Evolutionary conservation across 768 basidiomycete genomes (phyloP), one percentile per base, ranked within the genome.

Genomic region (Tylopilus balloui): DNA sequence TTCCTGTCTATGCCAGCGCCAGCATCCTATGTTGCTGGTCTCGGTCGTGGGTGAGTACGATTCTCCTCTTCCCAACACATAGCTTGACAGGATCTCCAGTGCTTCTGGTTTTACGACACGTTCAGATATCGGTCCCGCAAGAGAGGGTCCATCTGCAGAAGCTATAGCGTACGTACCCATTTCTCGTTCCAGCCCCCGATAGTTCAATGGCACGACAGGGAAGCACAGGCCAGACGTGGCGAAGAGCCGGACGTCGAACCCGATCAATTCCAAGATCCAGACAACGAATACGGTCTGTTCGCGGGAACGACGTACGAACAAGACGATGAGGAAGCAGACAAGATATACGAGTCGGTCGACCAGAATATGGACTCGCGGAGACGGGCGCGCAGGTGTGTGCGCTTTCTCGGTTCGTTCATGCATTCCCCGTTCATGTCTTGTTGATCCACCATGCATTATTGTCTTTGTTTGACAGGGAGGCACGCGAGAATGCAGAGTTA

Each of bases 101-200:
- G 93, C 93, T 42, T 95, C 93, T 39, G 93, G 93, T 50, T 98
- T 97, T 71, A 98, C 95, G 0, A 98, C 95, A 6, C 87, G 94
- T 41, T 95, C 92, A 35, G 96, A 98, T 83, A 98, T 99, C 51
- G 96, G 96, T 63, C 96, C 96, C 29, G 96, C 96, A 8, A 76
- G 96, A 66, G 94, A 96, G 62, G 92, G 92, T 0, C 92, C 94
- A 0, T 90, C 89, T 15, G 93, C 92, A 27, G 92, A 94, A 69
- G 83, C 84, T 0, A 76, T 95, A 42, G 94, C 91, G 86, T 91
- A 58, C 42, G 87, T 79, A 14, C 14, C 8, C 4, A 14, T 19
- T 15, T 13, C n/a, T 27, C 17, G 35, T 39, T 36, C 34, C 0
- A 15, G 5, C 6, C 4, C 7, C 1, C 15, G 11, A 20, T n/a